These are phyloP conservation scores for Botrytis fabae DNA, from an alignment of 2,329 filamentous ascomycete genomes.

Conservation along the genomic window DNA sequence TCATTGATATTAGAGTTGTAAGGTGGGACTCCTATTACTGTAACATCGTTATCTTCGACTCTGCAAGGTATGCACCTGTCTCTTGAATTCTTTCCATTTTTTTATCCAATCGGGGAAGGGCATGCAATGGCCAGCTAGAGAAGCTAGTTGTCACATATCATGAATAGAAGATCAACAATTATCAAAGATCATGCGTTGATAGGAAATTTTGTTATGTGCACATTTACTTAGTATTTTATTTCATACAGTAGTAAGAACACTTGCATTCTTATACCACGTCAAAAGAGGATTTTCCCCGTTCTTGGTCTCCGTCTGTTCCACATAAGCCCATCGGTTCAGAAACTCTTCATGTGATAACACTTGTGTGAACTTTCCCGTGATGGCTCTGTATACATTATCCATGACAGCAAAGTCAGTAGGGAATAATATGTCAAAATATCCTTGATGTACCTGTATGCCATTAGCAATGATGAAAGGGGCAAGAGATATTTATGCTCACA, in stretches of 20 bases:
- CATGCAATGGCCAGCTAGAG: constrained; percentile 1
- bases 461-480: constrained; percentile 13
- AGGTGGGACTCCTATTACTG: not conserved
- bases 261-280: constrained; percentile 94
- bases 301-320: constrained; percentile 83
- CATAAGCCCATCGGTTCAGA: constrained; percentile 82
- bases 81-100: not conserved
- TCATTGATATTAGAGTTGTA: not conserved
- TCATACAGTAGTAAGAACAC: constrained; percentile 83
- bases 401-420: constrained; percentile 91
- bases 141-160: not conserved
- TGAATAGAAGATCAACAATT: not conserved
- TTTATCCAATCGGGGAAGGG: not conserved
- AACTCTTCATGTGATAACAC: constrained; percentile 89
- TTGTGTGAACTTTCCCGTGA: constrained; percentile 88
- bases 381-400: constrained; percentile 87
- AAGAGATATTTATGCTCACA: constrained; percentile 53
- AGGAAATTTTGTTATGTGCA: not conserved
- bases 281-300: constrained; percentile 93
- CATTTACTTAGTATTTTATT: constrained; percentile 8
- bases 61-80: not conserved
- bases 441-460: constrained; percentile 77
- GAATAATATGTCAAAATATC: constrained; percentile 98
- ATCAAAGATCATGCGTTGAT: not conserved
- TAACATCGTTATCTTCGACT: not conserved